These are phyloP conservation scores for Purshia tridentata DNA, from an alignment of 306 rosid genomes.

Conservation along the genomic window DNA sequence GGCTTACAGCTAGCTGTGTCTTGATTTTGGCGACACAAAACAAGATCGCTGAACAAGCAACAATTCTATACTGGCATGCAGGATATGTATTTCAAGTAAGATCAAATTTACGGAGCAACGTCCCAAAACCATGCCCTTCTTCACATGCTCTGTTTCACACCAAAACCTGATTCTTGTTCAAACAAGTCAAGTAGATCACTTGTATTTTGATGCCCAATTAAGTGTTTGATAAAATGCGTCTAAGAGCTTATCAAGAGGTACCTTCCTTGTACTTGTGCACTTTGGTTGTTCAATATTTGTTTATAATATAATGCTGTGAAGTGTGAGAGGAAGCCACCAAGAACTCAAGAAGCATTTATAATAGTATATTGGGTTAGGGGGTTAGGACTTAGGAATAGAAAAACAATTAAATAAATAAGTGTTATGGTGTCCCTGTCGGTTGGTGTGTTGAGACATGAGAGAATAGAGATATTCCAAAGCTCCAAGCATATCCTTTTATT, in stretches of 20 bases:
- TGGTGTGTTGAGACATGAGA: background rate
- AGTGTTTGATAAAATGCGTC: background rate
- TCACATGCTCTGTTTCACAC: background rate
- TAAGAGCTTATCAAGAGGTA: background rate
- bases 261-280: background rate
- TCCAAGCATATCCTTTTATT: background rate
- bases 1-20: background rate
- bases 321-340: background rate
- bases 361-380: background rate
- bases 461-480: background rate
- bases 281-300: background rate
- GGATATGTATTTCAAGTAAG: no score
- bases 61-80: background rate
- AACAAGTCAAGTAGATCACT: background rate
- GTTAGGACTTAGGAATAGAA: background rate
- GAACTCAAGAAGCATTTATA: constrained; percentile 12
- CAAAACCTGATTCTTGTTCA: background rate
- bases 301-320: background rate
- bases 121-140: background rate
- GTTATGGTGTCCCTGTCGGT: constrained; percentile 1
- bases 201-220: background rate
- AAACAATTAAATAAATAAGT: background rate
- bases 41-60: background rate
- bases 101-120: no score
- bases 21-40: background rate